phyloP scores from a whole-genome alignment of 1,284 basidiomycete genomes.

The Marasmius oreades region DNA sequence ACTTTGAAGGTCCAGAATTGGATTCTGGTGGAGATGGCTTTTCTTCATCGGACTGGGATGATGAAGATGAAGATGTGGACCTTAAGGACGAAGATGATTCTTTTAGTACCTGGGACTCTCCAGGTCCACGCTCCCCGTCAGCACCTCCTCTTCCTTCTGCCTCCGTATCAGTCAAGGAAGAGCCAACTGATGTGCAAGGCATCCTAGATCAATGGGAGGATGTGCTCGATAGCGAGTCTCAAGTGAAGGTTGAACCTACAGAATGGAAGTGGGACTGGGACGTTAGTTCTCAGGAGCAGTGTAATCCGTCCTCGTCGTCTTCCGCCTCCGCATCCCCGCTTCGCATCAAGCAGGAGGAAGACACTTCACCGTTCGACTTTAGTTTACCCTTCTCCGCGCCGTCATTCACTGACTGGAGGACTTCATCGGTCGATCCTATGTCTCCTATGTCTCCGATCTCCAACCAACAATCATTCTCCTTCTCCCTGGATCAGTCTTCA shows the following conservation, averaged over 20 bases:
- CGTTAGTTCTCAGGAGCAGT: background rate
- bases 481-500: too few relatives aligned
- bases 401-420: conserved; percentile 11
- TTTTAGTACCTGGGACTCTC: conserved; percentile 49
- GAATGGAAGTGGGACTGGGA: conserved; percentile 16
- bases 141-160: conserved; percentile 33
- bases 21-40: conserved; percentile 13
- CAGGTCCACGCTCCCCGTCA: conserved; percentile 55
- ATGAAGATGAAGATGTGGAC: conserved; percentile 38
- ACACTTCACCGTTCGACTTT: conserved; percentile 29
- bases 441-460: conserved; percentile 7
- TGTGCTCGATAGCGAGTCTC: conserved; percentile 13
- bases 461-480: background rate
- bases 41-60: conserved; percentile 20
- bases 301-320: conserved; percentile 2
- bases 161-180: conserved; percentile 50
- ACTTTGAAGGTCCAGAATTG: conserved; percentile 3
- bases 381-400: conserved; percentile 10
- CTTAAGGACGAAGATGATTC: background rate
- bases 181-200: conserved; percentile 55
- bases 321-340: conserved; percentile 13
- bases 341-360: conserved; percentile 43
- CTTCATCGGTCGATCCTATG: conserved; percentile 17
- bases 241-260: conserved; percentile 1
- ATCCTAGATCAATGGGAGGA: conserved; percentile 67